Evolutionary conservation across 225 moss, liverwort and hornwort genomes (phyloP).

Genomic region (Lunularia cruciata): DNA sequence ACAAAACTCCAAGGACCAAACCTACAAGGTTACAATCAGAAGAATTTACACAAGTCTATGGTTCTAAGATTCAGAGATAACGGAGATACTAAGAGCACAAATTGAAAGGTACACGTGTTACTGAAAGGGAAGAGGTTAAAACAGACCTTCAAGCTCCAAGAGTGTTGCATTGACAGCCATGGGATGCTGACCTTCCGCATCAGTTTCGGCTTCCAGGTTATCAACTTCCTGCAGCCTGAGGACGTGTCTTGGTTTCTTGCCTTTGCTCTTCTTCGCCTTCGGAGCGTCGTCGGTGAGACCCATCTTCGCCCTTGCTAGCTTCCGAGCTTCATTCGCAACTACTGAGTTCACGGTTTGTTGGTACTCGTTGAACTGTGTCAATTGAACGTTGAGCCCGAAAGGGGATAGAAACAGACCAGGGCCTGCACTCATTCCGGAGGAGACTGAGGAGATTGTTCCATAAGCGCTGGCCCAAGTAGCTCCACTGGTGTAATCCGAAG

Average conservation of each 20-base stretch:
- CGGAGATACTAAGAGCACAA: too few species aligned
- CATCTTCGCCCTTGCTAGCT: neutral
- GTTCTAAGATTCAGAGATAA: too few species aligned
- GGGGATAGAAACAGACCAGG: slow-evolving; percentile 42
- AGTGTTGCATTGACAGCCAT: slow-evolving; percentile 20
- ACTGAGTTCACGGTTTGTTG: slow-evolving; percentile 6
- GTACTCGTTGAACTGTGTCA: slow-evolving; percentile 41
- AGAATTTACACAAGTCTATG: too few species aligned
- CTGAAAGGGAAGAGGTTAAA: neutral
- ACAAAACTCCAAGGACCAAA: too few species aligned
- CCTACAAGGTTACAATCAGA: too few species aligned
- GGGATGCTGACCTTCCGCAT: neutral
- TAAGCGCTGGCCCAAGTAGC: slow-evolving; percentile 43
- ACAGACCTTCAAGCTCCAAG: slow-evolving; percentile 21
- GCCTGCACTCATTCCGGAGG: slow-evolving; percentile 40
- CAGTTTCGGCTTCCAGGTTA: neutral
- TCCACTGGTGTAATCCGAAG: slow-evolving; percentile 38
- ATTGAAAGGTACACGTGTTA: too few species aligned
- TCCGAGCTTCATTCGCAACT: neutral
- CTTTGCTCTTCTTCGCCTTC: neutral
- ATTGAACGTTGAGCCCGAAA: slow-evolving; percentile 40
- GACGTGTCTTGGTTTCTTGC: slow-evolving; percentile 1
- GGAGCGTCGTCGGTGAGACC: slow-evolving; percentile 6
- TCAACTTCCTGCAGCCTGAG: slow-evolving; percentile 11
- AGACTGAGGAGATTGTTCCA: slow-evolving; percentile 29